Percentiles rank a stretch among this genome's conserved stretches.
Evolutionary conservation across 2,329 filamentous ascomycete genomes (phyloP).

Genomic region (Simplicillium aogashimaense): DNA sequence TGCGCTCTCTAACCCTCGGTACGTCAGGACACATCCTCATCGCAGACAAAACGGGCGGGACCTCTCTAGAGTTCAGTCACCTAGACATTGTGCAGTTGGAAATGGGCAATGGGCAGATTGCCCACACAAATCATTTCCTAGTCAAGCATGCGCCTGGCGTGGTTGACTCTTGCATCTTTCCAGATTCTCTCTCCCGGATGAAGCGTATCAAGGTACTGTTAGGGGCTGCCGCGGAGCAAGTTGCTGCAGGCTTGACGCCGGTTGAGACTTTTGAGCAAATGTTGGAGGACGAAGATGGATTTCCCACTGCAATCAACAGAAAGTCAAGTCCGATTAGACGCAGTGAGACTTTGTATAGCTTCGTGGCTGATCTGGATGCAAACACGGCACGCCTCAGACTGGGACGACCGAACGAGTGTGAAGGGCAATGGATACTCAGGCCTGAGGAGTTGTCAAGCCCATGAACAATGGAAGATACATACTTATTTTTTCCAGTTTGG

Average conservation of each 20-base stretch:
- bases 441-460: neutral
- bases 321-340: neutral
- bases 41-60: constrained; percentile 2
- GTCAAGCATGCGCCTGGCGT: neutral
- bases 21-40: constrained; percentile 1
- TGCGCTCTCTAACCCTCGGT: neutral
- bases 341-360: constrained; percentile 3
- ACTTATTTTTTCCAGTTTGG: too few species aligned
- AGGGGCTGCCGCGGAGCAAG: neutral
- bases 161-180: neutral
- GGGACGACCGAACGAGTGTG: constrained; percentile 1
- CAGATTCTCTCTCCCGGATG: neutral
- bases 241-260: neutral
- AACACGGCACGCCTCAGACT: constrained; percentile 1
- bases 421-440: neutral
- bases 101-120: constrained; percentile 1
- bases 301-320: constrained; percentile 2
- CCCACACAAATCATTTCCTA: constrained; percentile 3
- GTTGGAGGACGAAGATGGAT: constrained; percentile 1
- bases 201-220: neutral
- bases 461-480: too few species aligned
- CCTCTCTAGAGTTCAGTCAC: constrained; percentile 1
- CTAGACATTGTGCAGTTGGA: neutral
- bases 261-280: constrained; percentile 1
- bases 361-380: constrained; percentile 1